Conservation (phyloP, 31 red algal species). For the Odonthalia washingtoniensis region DNA sequence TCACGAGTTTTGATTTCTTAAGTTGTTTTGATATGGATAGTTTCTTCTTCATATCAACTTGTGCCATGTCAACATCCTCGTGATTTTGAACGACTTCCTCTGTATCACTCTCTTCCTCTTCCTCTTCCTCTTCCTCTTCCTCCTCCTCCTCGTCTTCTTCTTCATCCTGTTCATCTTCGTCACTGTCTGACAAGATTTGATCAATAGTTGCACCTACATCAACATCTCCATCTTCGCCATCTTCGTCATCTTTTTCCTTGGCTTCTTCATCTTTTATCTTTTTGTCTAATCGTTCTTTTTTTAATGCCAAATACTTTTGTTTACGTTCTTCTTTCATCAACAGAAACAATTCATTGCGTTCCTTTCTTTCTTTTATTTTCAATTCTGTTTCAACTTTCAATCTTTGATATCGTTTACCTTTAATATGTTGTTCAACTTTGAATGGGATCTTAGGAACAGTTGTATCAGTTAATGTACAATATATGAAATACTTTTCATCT, state of each 20-base stretch:
- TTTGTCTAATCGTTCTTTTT: neutral
- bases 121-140: slow-evolving; percentile 27
- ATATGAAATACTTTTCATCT: slow-evolving; percentile 56
- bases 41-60: too few relatives aligned
- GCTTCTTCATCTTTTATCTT: neutral
- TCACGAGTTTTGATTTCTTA: too few relatives aligned
- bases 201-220: slow-evolving; percentile 2
- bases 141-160: slow-evolving; percentile 10
- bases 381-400: slow-evolving; percentile 12
- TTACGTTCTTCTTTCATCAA: neutral
- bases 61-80: too few relatives aligned
- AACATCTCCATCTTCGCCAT: slow-evolving; percentile 7
- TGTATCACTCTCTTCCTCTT: neutral
- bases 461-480: slow-evolving; percentile 49
- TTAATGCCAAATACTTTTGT: neutral
- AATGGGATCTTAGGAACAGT: slow-evolving; percentile 43
- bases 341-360: too few relatives aligned
- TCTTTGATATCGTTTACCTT: slow-evolving; percentile 49
- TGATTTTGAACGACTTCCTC: too few relatives aligned
- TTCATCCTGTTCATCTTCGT: slow-evolving; percentile 15
- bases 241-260: neutral
- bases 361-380: neutral
- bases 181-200: neutral
- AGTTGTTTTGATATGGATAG: too few relatives aligned
- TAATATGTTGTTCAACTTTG: slow-evolving; percentile 37